A percentile compares a stretch with the other conserved stretches of the same genome.
Conservation (phyloP, 441 rosid genomes). For the Brassica balearica region DNA sequence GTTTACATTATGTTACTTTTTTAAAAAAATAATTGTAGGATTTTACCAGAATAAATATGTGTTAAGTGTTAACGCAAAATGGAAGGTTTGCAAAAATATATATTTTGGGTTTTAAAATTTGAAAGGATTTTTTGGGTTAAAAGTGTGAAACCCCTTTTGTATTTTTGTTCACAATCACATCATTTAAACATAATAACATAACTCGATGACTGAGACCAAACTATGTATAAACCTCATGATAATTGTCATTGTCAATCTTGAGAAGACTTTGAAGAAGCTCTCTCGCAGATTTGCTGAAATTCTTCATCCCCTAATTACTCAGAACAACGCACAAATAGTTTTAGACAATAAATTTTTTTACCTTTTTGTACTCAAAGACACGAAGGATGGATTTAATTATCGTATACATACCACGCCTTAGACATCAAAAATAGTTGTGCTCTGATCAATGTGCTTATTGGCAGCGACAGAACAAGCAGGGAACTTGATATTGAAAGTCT, state of each 20-base stretch:
- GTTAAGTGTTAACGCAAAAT: background rate
- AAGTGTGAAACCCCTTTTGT: background rate
- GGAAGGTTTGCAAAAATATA: background rate
- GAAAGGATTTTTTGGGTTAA: no score
- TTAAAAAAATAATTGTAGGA: background rate
- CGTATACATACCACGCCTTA: conserved; percentile 77
- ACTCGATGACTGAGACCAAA: background rate
- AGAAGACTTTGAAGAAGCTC: conserved; percentile 77
- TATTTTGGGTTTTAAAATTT: background rate
- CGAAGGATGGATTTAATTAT: background rate
- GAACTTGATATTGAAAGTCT: conserved; percentile 62
- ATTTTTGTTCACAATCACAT: background rate
- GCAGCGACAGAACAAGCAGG: conserved; percentile 80
- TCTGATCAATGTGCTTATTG: conserved; percentile 82
- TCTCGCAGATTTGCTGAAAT: conserved; percentile 87
- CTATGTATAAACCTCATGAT: conserved; percentile 71
- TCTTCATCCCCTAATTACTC: conserved; percentile 71
- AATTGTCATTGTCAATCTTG: conserved; percentile 90
- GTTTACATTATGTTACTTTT: no score
- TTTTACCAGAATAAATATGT: background rate
- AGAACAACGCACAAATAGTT: conserved; percentile 22
- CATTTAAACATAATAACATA: no score
- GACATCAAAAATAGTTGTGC: conserved; percentile 92
- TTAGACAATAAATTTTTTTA: background rate
- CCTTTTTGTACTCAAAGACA: background rate